Base-by-base conservation (phyloP, 768 basidiomycete species). In the Auriscalpium orientale region DNA sequence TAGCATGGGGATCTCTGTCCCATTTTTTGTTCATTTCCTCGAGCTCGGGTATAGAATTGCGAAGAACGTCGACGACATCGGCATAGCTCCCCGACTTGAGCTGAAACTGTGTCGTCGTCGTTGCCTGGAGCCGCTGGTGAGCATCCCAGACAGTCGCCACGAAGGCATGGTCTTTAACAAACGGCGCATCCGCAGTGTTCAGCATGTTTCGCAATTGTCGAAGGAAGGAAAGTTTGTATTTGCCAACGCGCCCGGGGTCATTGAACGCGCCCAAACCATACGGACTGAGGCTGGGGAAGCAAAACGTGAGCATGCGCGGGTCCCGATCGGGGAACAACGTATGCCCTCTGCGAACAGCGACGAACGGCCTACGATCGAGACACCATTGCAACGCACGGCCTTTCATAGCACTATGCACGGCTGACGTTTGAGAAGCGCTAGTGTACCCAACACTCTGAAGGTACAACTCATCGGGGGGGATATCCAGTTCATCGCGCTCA, bases 261-360 rank as follows among this genome's bases (percentile, higher is more conserved):
- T 78, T 71, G 57, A 75, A 72, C 2, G 76, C 76, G 1, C 76
- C 74, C 20, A 71, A 57, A 0, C 77, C 74, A 62, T 70, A 77
- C 0, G 76, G 76, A 63, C 70, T 77, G 1, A 79, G 53, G 0
- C 73, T 72, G 3, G 76, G 75, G 62, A 72, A 77, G 12, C 74
- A 68, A 56, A 63, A 66, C 1, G 74, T 74, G 48, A 79, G 72
- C n/a, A 77, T 44, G 8, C 44, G 8, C 1, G 69, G 69, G 57
- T 76, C 73, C 35, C 56, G 56, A 18, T 47, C 46, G 9, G 18
- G 16, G 46, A n/a, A n/a, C n/a, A n/a, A n/a, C n/a, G n/a, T n/a
- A n/a, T n/a, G n/a, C n/a, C n/a, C n/a, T n/a, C n/a, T 20, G 13
- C 20, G 2, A 15, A 40, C 16, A 22, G 16, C 15, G 9, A 51